Evolutionary conservation across 495 filamentous ascomycete genomes (phyloP), one percentile per base, ranked within the genome.

Genomic region (Annulohypoxylon stygium): DNA sequence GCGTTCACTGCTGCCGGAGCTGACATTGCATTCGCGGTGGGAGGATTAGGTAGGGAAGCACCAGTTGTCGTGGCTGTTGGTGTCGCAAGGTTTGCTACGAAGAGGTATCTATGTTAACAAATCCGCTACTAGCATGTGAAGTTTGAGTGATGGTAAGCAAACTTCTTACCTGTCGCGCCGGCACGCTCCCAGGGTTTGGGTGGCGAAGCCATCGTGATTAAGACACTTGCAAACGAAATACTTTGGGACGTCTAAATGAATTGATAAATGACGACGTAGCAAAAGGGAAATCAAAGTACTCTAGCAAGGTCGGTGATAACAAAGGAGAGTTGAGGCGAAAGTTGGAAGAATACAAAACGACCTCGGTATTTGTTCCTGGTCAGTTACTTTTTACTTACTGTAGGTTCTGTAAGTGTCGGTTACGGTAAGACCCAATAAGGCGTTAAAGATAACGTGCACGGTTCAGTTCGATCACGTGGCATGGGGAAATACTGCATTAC

Each of bases 131-230:
- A 30, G 64, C 61, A 69, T 65, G 64, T 54, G 67, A 71, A 54
- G 43, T 62, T 62, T 7, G 30, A 39, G 39, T 43, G 39, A 25
- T 11, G 30, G 18, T 20, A 16, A 68, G 18, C 20, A 16, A 69
- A 77, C 80, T 55, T 78, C 90, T 85, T 81, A 74, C 80, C 79
- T 60, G 83, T 79, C 53, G 88, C 88, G 79, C 93, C 91, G 65
- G 88, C 87, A 79, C 90, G 89, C 83, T 98, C 95, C 95, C 95
- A 98, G 18, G 95, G 95, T 83, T 98, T 98, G 39, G 95, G 95
- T 75, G 95, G 95, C 82, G 95, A 95, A 72, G 89, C 88, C 85
- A 86, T 86, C 16, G 26, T 74, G 34, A 65, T 48, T 37, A 47
- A 68, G 36, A 55, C 25, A 48, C 5, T 34, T 14, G 25, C 39